These are phyloP conservation scores for Phytophthora constricta DNA, from an alignment of 352 stramenopile genomes.

Conservation along the genomic window DNA sequence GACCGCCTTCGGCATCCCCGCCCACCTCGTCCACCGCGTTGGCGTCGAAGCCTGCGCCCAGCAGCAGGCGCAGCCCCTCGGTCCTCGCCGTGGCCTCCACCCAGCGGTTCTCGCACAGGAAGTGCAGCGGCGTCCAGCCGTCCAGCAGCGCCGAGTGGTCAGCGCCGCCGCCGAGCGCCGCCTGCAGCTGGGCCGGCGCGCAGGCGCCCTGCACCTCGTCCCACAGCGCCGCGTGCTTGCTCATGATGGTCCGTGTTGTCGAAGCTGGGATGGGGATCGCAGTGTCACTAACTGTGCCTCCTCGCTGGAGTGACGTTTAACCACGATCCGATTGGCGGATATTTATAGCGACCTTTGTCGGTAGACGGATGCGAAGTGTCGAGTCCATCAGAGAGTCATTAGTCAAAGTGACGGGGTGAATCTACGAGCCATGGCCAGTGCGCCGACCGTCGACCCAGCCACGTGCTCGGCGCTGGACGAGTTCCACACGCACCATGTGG, in stretches of 20 bases:
- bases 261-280: constrained; percentile 9
- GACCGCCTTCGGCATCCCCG: too few relatives aligned
- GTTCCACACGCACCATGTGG: constrained; percentile 59
- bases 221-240: constrained; percentile 57
- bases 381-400: too few relatives aligned
- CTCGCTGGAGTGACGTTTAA: background rate
- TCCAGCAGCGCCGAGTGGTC: constrained; percentile 47
- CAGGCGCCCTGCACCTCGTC: constrained; percentile 76
- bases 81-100: constrained; percentile 47
- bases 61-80: constrained; percentile 48
- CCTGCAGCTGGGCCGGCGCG: constrained; percentile 46
- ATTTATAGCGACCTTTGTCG: too few relatives aligned
- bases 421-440: background rate
- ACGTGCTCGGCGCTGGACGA: constrained; percentile 63
- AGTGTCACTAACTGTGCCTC: too few relatives aligned
- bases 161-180: constrained; percentile 24
- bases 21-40: constrained; percentile 76
- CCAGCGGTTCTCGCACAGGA: constrained; percentile 67
- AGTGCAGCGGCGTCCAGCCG: constrained; percentile 84
- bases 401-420: too few relatives aligned
- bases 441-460: constrained; percentile 49
- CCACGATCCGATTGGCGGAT: background rate
- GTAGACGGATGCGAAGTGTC: too few relatives aligned
- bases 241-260: constrained; percentile 24
- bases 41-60: constrained; percentile 43